Evolutionary conservation across 2,329 filamentous ascomycete genomes (phyloP).

Genomic region (Xylariaceae sp.): DNA sequence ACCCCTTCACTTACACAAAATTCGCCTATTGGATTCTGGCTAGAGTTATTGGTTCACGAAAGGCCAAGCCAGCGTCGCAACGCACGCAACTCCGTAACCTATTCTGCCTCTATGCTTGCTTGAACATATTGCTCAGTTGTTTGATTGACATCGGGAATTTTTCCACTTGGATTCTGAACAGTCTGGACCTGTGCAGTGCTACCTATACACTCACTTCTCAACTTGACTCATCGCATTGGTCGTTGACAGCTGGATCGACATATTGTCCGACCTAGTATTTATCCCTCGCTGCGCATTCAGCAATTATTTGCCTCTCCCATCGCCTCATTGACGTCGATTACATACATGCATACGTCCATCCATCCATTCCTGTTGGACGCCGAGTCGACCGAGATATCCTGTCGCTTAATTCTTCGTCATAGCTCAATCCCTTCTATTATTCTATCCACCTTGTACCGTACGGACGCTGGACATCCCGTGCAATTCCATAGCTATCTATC

Average conservation of each 20-base stretch:
- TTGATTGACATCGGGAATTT: slow-evolving; percentile 11
- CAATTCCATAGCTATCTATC: neutral
- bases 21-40: slow-evolving; percentile 3
- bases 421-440: neutral
- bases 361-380: neutral
- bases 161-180: slow-evolving; percentile 9
- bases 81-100: slow-evolving; percentile 10
- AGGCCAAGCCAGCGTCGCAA: slow-evolving; percentile 21
- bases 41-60: slow-evolving; percentile 21
- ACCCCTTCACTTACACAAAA: neutral
- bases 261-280: neutral
- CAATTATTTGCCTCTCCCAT: neutral
- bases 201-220: neutral
- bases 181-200: neutral
- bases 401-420: neutral
- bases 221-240: neutral
- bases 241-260: neutral
- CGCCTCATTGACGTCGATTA: neutral
- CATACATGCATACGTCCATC: too few relatives aligned
- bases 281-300: neutral
- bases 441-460: neutral
- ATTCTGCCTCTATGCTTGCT: neutral
- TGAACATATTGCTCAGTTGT: slow-evolving; percentile 7
- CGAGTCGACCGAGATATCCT: neutral
- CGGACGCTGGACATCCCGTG: neutral